Percentiles rank a stretch among this genome's conserved stretches.
Conservation (phyloP, 148 eudicot species). For the Hydrangea macrophylla region DNA sequence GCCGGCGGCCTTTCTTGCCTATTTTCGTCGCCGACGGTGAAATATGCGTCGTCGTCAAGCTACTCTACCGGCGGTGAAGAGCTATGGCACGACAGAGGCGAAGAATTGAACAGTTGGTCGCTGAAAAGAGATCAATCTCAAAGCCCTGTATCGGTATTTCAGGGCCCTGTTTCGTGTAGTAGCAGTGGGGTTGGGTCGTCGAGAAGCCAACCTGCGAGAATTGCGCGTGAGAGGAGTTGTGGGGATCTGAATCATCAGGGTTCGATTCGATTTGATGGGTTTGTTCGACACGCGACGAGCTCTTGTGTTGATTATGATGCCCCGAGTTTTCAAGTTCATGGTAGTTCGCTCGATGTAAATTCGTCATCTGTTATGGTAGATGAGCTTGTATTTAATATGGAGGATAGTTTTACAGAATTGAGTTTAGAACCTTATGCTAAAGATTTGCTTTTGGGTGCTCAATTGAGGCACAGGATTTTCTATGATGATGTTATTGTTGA, state of each 20-base stretch:
- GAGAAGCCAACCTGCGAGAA: slow-evolving; percentile 44
- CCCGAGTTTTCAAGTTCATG: slow-evolving; percentile 27
- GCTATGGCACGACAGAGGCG: slow-evolving; percentile 36
- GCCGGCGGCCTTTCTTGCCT: slow-evolving; percentile 66
- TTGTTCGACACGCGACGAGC: slow-evolving; percentile 50
- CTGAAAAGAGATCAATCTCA: slow-evolving; percentile 62
- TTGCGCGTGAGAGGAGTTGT: slow-evolving; percentile 17
- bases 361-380: slow-evolving; percentile 29
- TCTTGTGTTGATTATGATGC: slow-evolving; percentile 66
- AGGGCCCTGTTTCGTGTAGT: slow-evolving; percentile 50
- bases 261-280: slow-evolving; percentile 51
- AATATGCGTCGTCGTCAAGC: slow-evolving; percentile 34
- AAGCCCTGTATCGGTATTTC: slow-evolving; percentile 84
- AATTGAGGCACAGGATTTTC: slow-evolving; percentile 61
- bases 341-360: slow-evolving; percentile 20
- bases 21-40: slow-evolving; percentile 37
- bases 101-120: slow-evolving; percentile 51
- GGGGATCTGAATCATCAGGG: slow-evolving; percentile 22
- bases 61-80: slow-evolving; percentile 40
- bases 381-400: slow-evolving; percentile 76
- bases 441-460: slow-evolving; percentile 65
- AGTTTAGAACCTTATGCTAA: slow-evolving; percentile 32
- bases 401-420: slow-evolving; percentile 38
- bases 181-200: slow-evolving; percentile 34
- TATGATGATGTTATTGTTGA: slow-evolving; percentile 64